These are phyloP conservation scores for Ustilago curta DNA, from an alignment of 1,284 basidiomycete genomes.

Conservation along the genomic window DNA sequence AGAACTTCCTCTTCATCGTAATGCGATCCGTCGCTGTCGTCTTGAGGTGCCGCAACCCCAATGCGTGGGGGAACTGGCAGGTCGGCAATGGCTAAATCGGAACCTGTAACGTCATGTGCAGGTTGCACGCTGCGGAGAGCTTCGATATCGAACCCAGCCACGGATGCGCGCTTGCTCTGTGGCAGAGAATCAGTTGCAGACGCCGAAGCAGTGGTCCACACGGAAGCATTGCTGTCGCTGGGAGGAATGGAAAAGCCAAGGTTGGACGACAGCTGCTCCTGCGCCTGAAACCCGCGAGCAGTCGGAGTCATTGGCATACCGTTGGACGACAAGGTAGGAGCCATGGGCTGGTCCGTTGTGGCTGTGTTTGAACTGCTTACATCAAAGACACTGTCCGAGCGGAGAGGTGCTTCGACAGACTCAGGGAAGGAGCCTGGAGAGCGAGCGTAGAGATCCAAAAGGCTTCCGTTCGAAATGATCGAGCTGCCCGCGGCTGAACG, in stretches of 20 bases:
- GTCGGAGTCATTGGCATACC: slow-evolving; percentile 15
- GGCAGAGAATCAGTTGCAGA: slow-evolving; percentile 11
- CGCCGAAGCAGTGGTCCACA: slow-evolving; percentile 41
- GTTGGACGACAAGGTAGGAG: slow-evolving; percentile 5
- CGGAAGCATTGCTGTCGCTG: slow-evolving; percentile 43
- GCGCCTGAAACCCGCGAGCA: slow-evolving; percentile 31
- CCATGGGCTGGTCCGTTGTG: background rate
- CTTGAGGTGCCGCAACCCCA: slow-evolving; percentile 14
- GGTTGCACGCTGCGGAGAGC: slow-evolving; percentile 34
- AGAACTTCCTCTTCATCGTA: slow-evolving; percentile 45
- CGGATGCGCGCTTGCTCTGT: slow-evolving; percentile 44
- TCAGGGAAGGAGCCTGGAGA: slow-evolving; percentile 29
- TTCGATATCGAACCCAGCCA: slow-evolving; percentile 41
- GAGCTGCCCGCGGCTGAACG: slow-evolving; percentile 35
- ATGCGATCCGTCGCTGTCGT: slow-evolving; percentile 52
- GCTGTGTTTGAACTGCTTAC: background rate
- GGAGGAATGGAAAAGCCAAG: slow-evolving; percentile 21
- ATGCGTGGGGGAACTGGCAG: slow-evolving; percentile 14
- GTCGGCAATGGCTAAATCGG: background rate
- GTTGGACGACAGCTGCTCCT: background rate
- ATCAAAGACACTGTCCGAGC: background rate
- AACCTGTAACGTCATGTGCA: slow-evolving; percentile 4
- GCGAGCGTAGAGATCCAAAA: slow-evolving; percentile 49
- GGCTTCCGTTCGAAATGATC: slow-evolving; percentile 43
- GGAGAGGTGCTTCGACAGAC: slow-evolving; percentile 11